Conservation (phyloP, 2,329 filamentous ascomycete species). For the Hymenoscyphus fructigenus region DNA sequence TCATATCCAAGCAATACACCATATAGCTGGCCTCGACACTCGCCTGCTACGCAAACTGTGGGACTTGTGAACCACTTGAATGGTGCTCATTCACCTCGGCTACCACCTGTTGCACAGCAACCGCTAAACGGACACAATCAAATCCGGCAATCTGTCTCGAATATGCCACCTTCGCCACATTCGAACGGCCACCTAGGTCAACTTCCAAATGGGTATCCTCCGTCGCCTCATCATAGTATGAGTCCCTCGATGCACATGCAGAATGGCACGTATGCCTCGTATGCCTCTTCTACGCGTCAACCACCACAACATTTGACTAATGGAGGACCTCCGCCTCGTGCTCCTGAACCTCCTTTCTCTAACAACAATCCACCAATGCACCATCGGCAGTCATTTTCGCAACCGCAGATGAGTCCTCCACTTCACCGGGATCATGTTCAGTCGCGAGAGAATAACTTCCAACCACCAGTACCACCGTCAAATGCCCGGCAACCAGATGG, state of each 20-base stretch:
- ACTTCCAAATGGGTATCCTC: constrained; percentile 37
- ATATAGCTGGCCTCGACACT: constrained; percentile 53
- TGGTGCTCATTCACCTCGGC: constrained; percentile 38
- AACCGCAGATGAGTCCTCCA: constrained; percentile 32
- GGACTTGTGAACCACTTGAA: constrained; percentile 51
- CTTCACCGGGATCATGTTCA: constrained; percentile 34
- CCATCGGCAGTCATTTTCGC: constrained; percentile 41
- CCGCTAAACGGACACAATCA: constrained; percentile 24
- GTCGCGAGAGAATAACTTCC: constrained; percentile 25
- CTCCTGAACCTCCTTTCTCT: constrained; percentile 47
- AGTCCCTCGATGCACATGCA: constrained; percentile 29
- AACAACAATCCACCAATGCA: constrained; percentile 46
- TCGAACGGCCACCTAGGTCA: constrained; percentile 47
- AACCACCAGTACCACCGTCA: constrained; percentile 31
- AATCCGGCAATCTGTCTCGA: constrained; percentile 25
- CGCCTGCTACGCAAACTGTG: constrained; percentile 46
- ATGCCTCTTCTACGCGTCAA: constrained; percentile 33
- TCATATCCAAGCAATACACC: constrained; percentile 40
- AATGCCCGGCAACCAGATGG: constrained; percentile 39
- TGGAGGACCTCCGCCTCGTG: constrained; percentile 41
- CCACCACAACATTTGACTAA: constrained; percentile 37
- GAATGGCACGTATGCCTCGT: constrained; percentile 32
- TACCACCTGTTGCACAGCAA: constrained; percentile 30
- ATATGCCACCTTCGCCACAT: constrained; percentile 42
- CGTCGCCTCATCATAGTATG: constrained; percentile 30